Base-by-base conservation (phyloP, 139 green algal genomes). In the Pseudopediastrum boryanum region DNA sequence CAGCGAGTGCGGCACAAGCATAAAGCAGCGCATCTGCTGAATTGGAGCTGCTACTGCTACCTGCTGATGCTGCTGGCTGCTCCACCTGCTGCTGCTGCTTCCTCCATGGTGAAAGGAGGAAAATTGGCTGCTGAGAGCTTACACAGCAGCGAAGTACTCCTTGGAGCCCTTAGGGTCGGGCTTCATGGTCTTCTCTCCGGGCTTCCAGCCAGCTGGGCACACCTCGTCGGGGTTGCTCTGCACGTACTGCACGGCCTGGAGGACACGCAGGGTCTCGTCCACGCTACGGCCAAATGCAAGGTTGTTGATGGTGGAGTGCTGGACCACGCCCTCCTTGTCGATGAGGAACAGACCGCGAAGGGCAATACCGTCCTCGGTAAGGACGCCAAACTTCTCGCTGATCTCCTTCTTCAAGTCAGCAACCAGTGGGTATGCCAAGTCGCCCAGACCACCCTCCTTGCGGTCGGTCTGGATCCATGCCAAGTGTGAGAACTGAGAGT, bases 281-380 rank as follows among this genome's bases (percentile, higher is more conserved):
- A 99, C 95, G 75, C 79, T 95, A 75, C 96, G 92, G 25, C 93
- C 96, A 44, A 99, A 95, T 7, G 89, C 86, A 50, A 97, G 85
- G 87, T 98, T 99, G 93, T 99, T 99, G 79, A 99, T 95, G 72
- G 96, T 99, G 25, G 90, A 75, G 83, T 99, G 95, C 87, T 98
- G 93, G 46, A 99, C 80, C 12, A 97, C 81, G 35, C 96, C 96
- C 85, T 99, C 92, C 72, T 87, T 91, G 85, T 96, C 94, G 77
- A 98, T 97, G 83, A 98, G 94, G 90, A 94, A 98, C 31, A 97
- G 83, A 8, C 94, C 94, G 36, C 94, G 90, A 72, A 97, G 93
- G 0, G 93, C 92, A 23, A 97, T 86, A 72, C 94, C 94, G 31
- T 97, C 92, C 13, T 87, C 77, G 25, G 76, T 71, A 0, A 99